These are phyloP conservation scores for Fusarium sp. DNA, from an alignment of 2,329 filamentous ascomycete species.

Conservation along the genomic window DNA sequence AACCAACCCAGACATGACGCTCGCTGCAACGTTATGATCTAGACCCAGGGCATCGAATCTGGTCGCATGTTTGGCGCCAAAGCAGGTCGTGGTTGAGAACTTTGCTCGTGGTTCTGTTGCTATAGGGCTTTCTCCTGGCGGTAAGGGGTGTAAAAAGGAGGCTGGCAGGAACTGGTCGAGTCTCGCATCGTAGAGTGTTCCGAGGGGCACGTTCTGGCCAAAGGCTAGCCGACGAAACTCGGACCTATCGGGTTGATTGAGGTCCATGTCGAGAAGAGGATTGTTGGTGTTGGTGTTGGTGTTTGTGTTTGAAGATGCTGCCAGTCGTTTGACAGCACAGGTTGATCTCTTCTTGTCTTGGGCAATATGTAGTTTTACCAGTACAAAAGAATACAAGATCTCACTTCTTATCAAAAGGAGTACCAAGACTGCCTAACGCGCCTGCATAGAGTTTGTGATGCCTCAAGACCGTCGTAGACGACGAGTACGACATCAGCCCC, in stretches of 20 bases:
- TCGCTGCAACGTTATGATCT: slow-evolving; percentile 9
- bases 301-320: neutral
- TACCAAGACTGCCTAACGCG: too few relatives aligned
- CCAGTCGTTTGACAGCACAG: neutral
- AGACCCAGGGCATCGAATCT: slow-evolving; percentile 6
- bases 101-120: too few relatives aligned
- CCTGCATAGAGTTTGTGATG: neutral
- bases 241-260: too few relatives aligned
- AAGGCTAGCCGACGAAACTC: slow-evolving; percentile 1
- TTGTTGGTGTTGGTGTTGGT: too few relatives aligned
- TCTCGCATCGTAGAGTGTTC: slow-evolving; percentile 30
- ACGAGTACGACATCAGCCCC: neutral
- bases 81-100: neutral
- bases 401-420: too few relatives aligned
- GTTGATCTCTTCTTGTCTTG: too few relatives aligned
- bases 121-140: neutral
- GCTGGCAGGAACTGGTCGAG: slow-evolving; percentile 17
- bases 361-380: too few relatives aligned
- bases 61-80: neutral
- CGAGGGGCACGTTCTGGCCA: slow-evolving; percentile 13
- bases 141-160: slow-evolving; percentile 1
- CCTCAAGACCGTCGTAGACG: too few relatives aligned
- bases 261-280: slow-evolving; percentile 2
- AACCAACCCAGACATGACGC: slow-evolving; percentile 12
- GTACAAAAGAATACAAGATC: neutral